A percentile compares a stretch with the other conserved stretches of the same genome.
Conservation (phyloP, 2,329 filamentous ascomycete genomes). For the Herpotrichia juniperi region DNA sequence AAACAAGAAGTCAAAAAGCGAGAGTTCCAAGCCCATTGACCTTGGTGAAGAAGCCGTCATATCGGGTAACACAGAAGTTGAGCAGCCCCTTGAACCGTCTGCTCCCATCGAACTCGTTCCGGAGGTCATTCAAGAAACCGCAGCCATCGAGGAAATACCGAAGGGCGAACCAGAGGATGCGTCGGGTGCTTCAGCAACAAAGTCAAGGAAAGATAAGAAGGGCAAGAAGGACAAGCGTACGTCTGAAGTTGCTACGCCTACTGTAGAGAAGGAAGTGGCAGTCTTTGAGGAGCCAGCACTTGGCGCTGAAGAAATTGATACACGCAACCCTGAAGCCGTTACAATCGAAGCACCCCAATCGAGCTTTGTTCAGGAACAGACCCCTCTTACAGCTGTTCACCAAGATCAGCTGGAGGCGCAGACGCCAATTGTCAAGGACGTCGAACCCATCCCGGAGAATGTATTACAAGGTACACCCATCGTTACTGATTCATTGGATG, state of each 20-base stretch:
- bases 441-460: neutral
- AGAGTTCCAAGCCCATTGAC: neutral
- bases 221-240: slow-evolving; percentile 27
- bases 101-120: slow-evolving; percentile 3
- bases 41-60: slow-evolving; percentile 2
- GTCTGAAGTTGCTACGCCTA: slow-evolving; percentile 17
- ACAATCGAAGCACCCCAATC: neutral
- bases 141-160: slow-evolving; percentile 1
- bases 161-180: slow-evolving; percentile 20
- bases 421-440: neutral
- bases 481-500: neutral
- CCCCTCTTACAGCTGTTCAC: neutral
- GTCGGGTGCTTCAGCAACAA: slow-evolving; percentile 21
- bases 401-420: neutral
- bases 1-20: slow-evolving; percentile 32
- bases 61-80: slow-evolving; percentile 7
- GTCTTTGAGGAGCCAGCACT: slow-evolving; percentile 1
- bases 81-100: slow-evolving; percentile 5
- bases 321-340: neutral
- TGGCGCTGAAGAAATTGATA: slow-evolving; percentile 2
- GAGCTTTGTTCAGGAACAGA: neutral
- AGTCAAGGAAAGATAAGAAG: slow-evolving; percentile 36
- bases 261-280: slow-evolving; percentile 10
- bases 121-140: neutral
- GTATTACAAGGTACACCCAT: neutral